These are phyloP conservation scores for Colletotrichum sp. DNA, from an alignment of 2,329 filamentous ascomycete species.

Conservation along the genomic window DNA sequence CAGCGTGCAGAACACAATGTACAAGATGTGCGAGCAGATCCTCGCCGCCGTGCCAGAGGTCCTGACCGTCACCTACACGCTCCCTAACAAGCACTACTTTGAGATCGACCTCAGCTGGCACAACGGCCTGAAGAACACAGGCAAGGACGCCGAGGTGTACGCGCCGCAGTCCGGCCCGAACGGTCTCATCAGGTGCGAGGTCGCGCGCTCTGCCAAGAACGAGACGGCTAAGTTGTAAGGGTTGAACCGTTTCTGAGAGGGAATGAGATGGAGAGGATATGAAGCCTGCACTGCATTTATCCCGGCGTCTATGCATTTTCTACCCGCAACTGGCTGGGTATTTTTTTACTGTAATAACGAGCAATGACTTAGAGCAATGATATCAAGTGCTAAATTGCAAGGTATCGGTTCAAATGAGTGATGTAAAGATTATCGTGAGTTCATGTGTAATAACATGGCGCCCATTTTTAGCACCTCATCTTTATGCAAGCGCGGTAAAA, in stretches of 20 bases:
- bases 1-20: slow-evolving; percentile 97
- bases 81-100: slow-evolving; percentile 99
- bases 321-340: background rate
- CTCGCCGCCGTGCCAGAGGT: slow-evolving; percentile 76
- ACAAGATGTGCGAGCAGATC: slow-evolving; percentile 95
- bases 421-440: background rate
- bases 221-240: slow-evolving; percentile 24
- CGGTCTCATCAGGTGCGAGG: slow-evolving; percentile 93
- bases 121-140: slow-evolving; percentile 93
- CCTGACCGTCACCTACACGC: slow-evolving; percentile 76
- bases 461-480: background rate
- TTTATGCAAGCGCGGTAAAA: rapidly evolving
- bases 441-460: background rate
- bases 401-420: background rate
- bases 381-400: background rate
- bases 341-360: slow-evolving; percentile 12
- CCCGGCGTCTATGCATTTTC: slow-evolving; percentile 3
- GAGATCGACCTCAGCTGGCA: slow-evolving; percentile 98
- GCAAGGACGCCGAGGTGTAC: slow-evolving; percentile 94
- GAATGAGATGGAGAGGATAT: background rate
- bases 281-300: background rate
- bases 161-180: slow-evolving; percentile 93
- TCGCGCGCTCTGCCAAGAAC: slow-evolving; percentile 57
- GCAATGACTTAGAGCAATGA: slow-evolving; percentile 10
- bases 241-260: background rate